These are phyloP conservation scores for Globisporangium cylindrosporum DNA, from an alignment of 352 stramenopile genomes.

Conservation along the genomic window DNA sequence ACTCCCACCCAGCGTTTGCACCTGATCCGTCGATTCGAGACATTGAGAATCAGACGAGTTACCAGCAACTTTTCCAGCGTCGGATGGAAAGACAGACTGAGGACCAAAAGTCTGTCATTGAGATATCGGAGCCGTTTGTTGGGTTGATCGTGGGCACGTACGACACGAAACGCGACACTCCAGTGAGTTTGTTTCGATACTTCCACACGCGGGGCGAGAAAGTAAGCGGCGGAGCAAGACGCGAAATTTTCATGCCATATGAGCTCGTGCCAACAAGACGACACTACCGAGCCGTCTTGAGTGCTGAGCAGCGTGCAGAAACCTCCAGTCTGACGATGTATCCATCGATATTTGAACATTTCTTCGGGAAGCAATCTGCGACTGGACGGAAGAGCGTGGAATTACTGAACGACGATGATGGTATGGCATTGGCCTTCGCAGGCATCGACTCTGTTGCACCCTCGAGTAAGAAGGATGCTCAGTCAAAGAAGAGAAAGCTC, in stretches of 20 bases:
- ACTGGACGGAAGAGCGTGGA: not conserved
- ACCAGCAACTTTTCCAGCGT: constrained; percentile 90
- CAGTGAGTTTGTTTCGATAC: constrained; percentile 81
- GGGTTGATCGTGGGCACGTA: constrained; percentile 94
- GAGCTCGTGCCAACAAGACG: constrained; percentile 55
- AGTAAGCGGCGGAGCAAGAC: constrained; percentile 46
- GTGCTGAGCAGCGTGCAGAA: constrained; percentile 36
- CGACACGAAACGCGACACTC: constrained; percentile 71
- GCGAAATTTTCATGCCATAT: constrained; percentile 67
- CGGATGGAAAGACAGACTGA: constrained; percentile 18
- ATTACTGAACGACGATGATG: not conserved
- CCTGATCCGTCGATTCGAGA: constrained; percentile 92
- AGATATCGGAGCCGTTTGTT: constrained; percentile 86
- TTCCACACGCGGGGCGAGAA: constrained; percentile 77
- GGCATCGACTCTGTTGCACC: not conserved
- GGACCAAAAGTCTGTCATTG: constrained; percentile 17
- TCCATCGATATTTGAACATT: constrained; percentile 27
- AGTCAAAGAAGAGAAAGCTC: constrained; percentile 39
- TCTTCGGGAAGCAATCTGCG: constrained; percentile 6
- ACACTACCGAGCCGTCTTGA: constrained; percentile 47
- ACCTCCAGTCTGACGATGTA: constrained; percentile 39
- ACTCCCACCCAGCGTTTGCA: constrained; percentile 92
- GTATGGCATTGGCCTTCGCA: not conserved
- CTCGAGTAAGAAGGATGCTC: constrained; percentile 5
- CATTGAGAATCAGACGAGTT: constrained; percentile 93